Evolutionary conservation across 139 green algal species (phyloP), one percentile per base, ranked within the genome.

Genomic region (Dunaliella primolecta): DNA sequence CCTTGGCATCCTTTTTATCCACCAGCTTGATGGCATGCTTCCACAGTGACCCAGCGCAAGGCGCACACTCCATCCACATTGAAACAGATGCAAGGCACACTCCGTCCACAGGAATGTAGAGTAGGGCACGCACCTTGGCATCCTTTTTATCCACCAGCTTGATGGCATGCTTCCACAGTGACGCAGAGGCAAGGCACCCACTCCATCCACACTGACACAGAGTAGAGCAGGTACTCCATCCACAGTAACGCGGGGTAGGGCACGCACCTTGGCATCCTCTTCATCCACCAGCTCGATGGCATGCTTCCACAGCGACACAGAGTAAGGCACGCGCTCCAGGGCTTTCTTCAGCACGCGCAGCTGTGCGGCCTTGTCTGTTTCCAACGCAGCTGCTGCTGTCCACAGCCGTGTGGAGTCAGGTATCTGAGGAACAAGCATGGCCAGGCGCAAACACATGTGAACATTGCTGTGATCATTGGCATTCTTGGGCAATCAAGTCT

Each of bases 291-390:
- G 90, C 83, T 99, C 97, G 70, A 99, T 96, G 27, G 95, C 94
- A 37, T 95, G 95, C 88, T 99, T 99, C 97, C 97, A 99, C 84
- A 99, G 90, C n/a, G 91, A 88, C 81, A 99, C 94, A 37, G 79
- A 90, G 84, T 91, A 93, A 3, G 97, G 96, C 38, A 98, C 93
- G 79, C 95, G 93, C 91, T 98, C 96, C 81, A 98, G 84, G 81
- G 82, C 87, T 74, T 95, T 95, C 25, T 97, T 88, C 87, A 99
- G 91, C 88, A 99, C 97, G 33, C 97, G 88, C 55, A 91, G 90
- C 89, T 97, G 95, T 21, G 95, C 92, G 0, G 80, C 89, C 46
- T 96, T 92, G 71, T 97, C 95, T 32, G 81, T 83, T 81, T 94
- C 92, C 31, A 94, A 76, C 37, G 86, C 87, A 0, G 92, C 91